Percentiles rank a stretch among this genome's conserved stretches.
phyloP scores from a whole-genome alignment of 106 monocot genomes.

The Dioscorea zingiberensis region DNA sequence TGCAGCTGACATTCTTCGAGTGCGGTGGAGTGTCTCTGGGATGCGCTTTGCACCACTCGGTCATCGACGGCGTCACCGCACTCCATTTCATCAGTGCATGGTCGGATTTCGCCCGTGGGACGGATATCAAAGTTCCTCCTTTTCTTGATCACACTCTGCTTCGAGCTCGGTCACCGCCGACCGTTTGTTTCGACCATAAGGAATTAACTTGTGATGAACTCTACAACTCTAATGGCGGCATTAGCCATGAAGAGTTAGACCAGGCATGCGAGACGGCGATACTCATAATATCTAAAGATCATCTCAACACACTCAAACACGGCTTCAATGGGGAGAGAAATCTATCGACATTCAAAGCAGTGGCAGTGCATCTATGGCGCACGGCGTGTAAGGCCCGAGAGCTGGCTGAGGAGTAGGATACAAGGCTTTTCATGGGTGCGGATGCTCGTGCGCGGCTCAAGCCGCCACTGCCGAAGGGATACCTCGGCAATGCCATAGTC shows the following conservation, averaged over 20 bases:
- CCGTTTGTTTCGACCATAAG: background rate
- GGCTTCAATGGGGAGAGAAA: background rate
- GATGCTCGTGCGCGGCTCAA: too few species aligned
- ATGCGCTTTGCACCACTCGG: conserved; percentile 2
- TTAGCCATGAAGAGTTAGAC: too few species aligned
- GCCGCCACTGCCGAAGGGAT: too few species aligned
- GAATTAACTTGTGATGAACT: too few species aligned
- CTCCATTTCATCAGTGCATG: conserved; percentile 20
- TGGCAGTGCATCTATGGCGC: conserved; percentile 28
- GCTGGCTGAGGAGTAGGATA: too few species aligned
- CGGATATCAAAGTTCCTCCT: conserved; percentile 1
- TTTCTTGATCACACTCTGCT: conserved; percentile 17
- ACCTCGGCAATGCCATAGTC: too few species aligned
- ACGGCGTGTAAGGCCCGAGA: conserved; percentile 18
- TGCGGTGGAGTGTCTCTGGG: conserved; percentile 26
- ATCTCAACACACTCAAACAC: conserved; percentile 11
- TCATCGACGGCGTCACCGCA: conserved; percentile 12
- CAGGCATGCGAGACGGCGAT: background rate
- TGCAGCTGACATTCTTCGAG: conserved; percentile 17
- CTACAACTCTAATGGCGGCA: too few species aligned
- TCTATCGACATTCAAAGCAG: conserved; percentile 12
- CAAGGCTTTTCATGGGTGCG: too few species aligned
- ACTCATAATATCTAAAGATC: background rate
- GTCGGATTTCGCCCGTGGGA: conserved; percentile 18
- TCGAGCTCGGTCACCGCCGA: conserved; percentile 12